These are phyloP conservation scores for Plectosphaerella sp. DNA, from an alignment of 2,329 filamentous ascomycete genomes.

Conservation along the genomic window DNA sequence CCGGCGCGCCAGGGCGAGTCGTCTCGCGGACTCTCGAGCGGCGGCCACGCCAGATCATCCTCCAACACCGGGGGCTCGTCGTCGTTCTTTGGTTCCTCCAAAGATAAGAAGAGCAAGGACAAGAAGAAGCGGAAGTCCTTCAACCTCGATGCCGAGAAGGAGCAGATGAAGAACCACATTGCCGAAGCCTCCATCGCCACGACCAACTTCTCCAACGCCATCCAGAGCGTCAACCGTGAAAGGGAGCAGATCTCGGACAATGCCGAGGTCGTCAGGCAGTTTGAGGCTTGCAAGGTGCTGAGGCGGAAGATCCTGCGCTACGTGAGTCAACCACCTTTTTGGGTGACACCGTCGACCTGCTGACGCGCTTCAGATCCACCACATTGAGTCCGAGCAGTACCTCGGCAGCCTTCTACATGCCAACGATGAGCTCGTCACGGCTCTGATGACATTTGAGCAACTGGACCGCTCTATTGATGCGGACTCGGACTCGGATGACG, in stretches of 20 bases:
- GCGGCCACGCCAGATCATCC: constrained; percentile 35
- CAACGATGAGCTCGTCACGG: constrained; percentile 92
- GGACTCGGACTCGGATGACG: constrained; percentile 67
- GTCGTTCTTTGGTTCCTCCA: constrained; percentile 39
- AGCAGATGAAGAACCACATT: constrained; percentile 80
- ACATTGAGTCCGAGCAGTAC: constrained; percentile 87
- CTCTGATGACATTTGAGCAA: constrained; percentile 91
- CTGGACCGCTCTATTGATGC: constrained; percentile 81
- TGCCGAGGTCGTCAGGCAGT: constrained; percentile 65
- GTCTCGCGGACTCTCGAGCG: constrained; percentile 15
- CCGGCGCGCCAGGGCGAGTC: constrained; percentile 11
- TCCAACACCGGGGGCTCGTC: constrained; percentile 28
- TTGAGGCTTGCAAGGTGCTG: constrained; percentile 82
- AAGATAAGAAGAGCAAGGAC: constrained; percentile 41
- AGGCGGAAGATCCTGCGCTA: constrained; percentile 83
- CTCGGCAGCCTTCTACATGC: constrained; percentile 87
- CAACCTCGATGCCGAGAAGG: constrained; percentile 82
- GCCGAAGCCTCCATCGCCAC: constrained; percentile 84
- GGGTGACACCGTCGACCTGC: neutral
- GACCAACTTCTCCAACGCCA: constrained; percentile 82
- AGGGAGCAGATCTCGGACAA: constrained; percentile 85
- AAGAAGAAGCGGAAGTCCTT: constrained; percentile 62
- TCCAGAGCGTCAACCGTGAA: constrained; percentile 90
- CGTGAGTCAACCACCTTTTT: constrained; percentile 41
- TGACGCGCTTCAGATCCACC: constrained; percentile 61